Conservation (phyloP, 2,329 filamentous ascomycete genomes). For the Ceratocystis papillata region DNA sequence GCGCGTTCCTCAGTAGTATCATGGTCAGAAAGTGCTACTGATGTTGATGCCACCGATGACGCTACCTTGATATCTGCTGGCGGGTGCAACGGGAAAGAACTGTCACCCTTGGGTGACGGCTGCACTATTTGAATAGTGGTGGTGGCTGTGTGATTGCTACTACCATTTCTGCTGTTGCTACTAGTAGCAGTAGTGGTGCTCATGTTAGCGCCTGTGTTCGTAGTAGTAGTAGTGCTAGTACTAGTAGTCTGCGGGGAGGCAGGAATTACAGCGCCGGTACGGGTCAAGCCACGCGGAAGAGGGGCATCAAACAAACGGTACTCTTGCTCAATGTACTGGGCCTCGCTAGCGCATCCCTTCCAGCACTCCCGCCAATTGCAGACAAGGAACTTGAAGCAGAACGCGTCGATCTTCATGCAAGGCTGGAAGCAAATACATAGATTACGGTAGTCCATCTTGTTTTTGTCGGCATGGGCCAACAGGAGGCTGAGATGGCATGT, state of each 20-base stretch:
- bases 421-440: constrained; percentile 95
- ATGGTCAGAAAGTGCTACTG: constrained; percentile 15
- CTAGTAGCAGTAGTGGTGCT: constrained; percentile 25
- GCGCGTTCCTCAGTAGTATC: constrained; percentile 22
- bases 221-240: constrained; percentile 29
- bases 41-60: constrained; percentile 9
- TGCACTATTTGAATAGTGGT: constrained; percentile 18
- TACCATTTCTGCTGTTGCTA: not conserved
- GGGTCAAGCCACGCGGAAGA: constrained; percentile 40
- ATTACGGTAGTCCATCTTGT: constrained; percentile 97
- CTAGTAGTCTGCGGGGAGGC: constrained; percentile 29
- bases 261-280: constrained; percentile 21
- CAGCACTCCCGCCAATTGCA: constrained; percentile 94
- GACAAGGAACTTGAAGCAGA: constrained; percentile 90
- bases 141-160: constrained; percentile 17
- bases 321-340: constrained; percentile 62
- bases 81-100: constrained; percentile 16
- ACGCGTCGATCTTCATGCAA: constrained; percentile 89
- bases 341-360: constrained; percentile 90
- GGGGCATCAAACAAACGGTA: constrained; percentile 50
- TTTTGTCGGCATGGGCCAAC: constrained; percentile 83
- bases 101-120: constrained; percentile 20
- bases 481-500: constrained; percentile 90
- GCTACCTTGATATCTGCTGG: constrained; percentile 17
- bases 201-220: constrained; percentile 27